Conservation (phyloP, 768 basidiomycete species). For the Hericium erinaceus region DNA sequence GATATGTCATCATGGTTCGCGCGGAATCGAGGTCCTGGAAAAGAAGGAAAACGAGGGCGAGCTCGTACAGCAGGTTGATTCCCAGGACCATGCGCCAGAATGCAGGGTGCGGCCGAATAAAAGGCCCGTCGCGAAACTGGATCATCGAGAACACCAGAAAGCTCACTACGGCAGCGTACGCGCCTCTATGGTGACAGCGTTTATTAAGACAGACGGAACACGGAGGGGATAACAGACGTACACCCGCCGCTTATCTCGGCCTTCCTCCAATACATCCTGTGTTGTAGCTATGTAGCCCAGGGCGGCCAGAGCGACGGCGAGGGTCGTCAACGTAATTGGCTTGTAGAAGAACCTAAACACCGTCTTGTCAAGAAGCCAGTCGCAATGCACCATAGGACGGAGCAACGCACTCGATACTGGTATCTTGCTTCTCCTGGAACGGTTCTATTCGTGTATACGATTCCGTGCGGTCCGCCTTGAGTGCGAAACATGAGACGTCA, state of each 20-base stretch:
- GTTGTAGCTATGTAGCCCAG: conserved; percentile 79
- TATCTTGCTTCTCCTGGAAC: conserved; percentile 77
- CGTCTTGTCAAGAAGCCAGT: conserved; percentile 2
- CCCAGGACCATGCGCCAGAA: conserved; percentile 79
- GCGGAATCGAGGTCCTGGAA: conserved; percentile 80
- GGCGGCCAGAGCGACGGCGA: conserved; percentile 53
- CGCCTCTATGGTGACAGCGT: conserved; percentile 39
- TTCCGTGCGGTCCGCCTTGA: conserved; percentile 74
- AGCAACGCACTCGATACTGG: conserved; percentile 64
- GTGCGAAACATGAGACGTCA: not conserved
- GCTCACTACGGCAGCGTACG: conserved; percentile 62
- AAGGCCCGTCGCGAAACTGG: conserved; percentile 86
- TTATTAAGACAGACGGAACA: not conserved
- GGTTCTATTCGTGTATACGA: conserved; percentile 75
- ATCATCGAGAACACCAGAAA: conserved; percentile 80
- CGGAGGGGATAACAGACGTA: conserved; percentile 28
- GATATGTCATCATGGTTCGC: conserved; percentile 64
- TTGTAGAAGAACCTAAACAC: conserved; percentile 72
- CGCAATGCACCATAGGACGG: conserved; percentile 3
- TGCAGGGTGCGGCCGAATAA: conserved; percentile 79
- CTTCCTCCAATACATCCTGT: conserved; percentile 78
- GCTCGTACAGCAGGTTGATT: conserved; percentile 75
- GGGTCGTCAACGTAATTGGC: conserved; percentile 69
- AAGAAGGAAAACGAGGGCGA: conserved; percentile 74
- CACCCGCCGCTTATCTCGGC: conserved; percentile 73